Base-by-base conservation (phyloP, 164 flowering plant genomes). In the Cinnamomum micranthum region DNA sequence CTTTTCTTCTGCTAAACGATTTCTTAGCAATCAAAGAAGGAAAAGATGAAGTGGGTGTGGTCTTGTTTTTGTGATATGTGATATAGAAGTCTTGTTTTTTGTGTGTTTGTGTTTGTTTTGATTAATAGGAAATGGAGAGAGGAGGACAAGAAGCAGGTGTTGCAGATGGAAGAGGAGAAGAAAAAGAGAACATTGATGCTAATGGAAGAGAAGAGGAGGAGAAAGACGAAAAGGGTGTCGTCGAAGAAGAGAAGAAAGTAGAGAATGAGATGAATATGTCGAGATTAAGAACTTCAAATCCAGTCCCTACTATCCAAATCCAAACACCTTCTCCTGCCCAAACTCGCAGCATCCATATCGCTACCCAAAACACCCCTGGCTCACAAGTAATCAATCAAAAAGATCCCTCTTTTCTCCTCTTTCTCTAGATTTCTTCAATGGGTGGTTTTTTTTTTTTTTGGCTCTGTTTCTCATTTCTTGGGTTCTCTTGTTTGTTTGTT, bases 291-390 rank as follows among this genome's bases (percentile, higher is more conserved):
- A 23, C 75, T 19, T 20, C 70, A 47, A 28, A 15, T 20, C 70
- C 75, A 17, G 59, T 24, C 13, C 28, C 70, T 17, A 47, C 75
- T 12, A 20, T 73, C 13, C 75, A 73, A 47, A 65, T 73, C 50
- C 74, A 73, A 27, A 65, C 70, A 22, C 71, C 71, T 6, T 69
- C 71, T 41, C 55, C 71, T 69, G 69, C 69, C 22, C 69, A 66
- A 28, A 28, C 69, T 7, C 31, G 41, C 17, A 66, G 20, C 47
- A 7, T 66, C 69, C n/a, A 23, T 28, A 12, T 52, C 58, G 2
- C 2, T 14, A 3, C 58, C 69, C 69, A 28, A 65, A 17, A 50
- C 50, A 17, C 51, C 70, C 31, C 19, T 4, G 22, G 52, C 15
- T 33, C 70, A 50, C 75, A 50, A 68, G 75, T 73, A 51, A 73